phyloP scores from a whole-genome alignment of 2,329 filamentous ascomycete species.

The Neoascochyta sp. region DNA sequence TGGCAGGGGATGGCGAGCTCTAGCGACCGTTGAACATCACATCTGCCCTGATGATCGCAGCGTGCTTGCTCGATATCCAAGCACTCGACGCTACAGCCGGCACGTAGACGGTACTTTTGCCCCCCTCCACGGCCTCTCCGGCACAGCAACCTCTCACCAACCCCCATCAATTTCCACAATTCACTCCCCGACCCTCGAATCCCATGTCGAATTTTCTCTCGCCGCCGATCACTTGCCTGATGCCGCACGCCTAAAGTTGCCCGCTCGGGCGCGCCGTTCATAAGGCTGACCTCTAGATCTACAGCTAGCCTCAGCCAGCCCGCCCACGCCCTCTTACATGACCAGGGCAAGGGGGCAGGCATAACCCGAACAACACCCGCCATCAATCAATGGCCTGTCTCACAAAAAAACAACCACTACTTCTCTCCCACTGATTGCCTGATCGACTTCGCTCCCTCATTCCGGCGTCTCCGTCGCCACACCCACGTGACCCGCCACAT shows the following conservation, averaged over 20 bases:
- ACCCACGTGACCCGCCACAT: slow-evolving; percentile 6
- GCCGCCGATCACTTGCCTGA: slow-evolving; percentile 1
- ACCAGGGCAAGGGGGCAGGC: too few relatives aligned
- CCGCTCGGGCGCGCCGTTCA: slow-evolving; percentile 8
- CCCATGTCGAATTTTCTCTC: slow-evolving; percentile 5
- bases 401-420: background rate
- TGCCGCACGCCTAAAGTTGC: too few relatives aligned
- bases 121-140: slow-evolving; percentile 7
- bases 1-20: slow-evolving; percentile 7
- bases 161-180: slow-evolving; percentile 3
- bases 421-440: background rate
- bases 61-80: background rate
- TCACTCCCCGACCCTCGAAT: slow-evolving; percentile 1
- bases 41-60: slow-evolving; percentile 1
- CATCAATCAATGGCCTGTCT: background rate
- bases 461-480: slow-evolving; percentile 6
- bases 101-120: background rate
- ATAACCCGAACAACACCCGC: slow-evolving; percentile 1
- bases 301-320: slow-evolving; percentile 5
- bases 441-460: background rate
- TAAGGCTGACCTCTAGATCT: slow-evolving; percentile 10
- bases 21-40: slow-evolving; percentile 10
- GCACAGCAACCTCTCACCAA: slow-evolving; percentile 3
- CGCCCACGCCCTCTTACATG: too few relatives aligned
- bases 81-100: background rate